Base-by-base conservation (phyloP, 2,329 filamentous ascomycete species). In the Hypomyces perniciosus region DNA sequence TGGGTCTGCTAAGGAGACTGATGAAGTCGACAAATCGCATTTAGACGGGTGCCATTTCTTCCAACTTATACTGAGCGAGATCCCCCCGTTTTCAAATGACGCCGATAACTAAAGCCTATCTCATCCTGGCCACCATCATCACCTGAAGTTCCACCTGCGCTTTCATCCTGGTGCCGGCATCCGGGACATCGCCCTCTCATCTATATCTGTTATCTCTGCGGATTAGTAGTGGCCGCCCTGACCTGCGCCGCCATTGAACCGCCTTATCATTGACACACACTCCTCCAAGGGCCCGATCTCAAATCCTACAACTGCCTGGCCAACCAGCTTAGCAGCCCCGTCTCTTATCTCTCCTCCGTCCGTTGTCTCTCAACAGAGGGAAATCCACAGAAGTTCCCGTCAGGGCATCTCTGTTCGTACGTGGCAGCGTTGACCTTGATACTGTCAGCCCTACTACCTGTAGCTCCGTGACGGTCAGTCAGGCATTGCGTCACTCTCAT, bases 61-160 rank as follows among this genome's bases (percentile, higher is more conserved):
- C 29, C 30, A 29, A 20, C 33, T 47, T 51, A 47, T 48, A 48
- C 30, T 41, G 8, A 31, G 46, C 29, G 46, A 20, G 28, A 37
- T 40, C 43, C 7, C 41, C 37, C 70, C 44, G 41, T 44, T 50
- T 46, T 57, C 70, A 75, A 53, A 80, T 81, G 77, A 79, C 76
- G 71, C 71, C 69, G 72, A 78, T 77, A 77, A 77, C 72, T 69
- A 69, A 72, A 67, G 71, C 76, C 77, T 78, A 79, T 79, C 76
- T 80, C 62, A 71, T 77, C 65, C 70, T 78, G 59, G 70, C 68
- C 65, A 74, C 75, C 56, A 72, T 79, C 65, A 68, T 78, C 66
- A 78, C 76, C 65, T 78, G 61, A 78, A 20, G 48, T 46, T 51
- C 33, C 37, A 30, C 28, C 34, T n/a, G 10, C 47, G 40, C 42